Percentiles rank a stretch among this genome's conserved stretches.
These are phyloP conservation scores for Triticum aestivum DNA, from an alignment of 176 grass and related monocot species.

Conservation along the genomic window IWGSC_CS_RefSeq_v2.1 NC_057795.1:676264725-676265224, in stretches of 20 bases:
- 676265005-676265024: not conserved
- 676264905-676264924: slow-evolving; percentile 93
- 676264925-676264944: slow-evolving; percentile 97
- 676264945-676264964: slow-evolving; percentile 31
- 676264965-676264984: not conserved
- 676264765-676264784: not conserved
- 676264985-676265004: not conserved
- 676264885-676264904: slow-evolving; percentile 95
- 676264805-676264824: not conserved
- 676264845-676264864: not conserved
- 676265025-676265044: slow-evolving; percentile 95
- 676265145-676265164: not conserved
- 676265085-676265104: slow-evolving; percentile 48
- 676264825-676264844: slow-evolving; percentile 6
- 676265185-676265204: not conserved
- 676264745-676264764: not conserved
- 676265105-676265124: slow-evolving; percentile 6
- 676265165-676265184: no score
- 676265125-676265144: not conserved
- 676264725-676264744: not conserved
- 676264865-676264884: slow-evolving; percentile 45
- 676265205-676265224: not conserved
- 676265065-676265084: slow-evolving; percentile 95
- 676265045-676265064: slow-evolving; percentile 95
- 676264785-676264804: not conserved